A percentile compares a stretch with the other conserved stretches of the same genome.
These are phyloP conservation scores for Neonothopanus nambi DNA, from an alignment of 1,284 basidiomycete species.

Conservation along the genomic window DNA sequence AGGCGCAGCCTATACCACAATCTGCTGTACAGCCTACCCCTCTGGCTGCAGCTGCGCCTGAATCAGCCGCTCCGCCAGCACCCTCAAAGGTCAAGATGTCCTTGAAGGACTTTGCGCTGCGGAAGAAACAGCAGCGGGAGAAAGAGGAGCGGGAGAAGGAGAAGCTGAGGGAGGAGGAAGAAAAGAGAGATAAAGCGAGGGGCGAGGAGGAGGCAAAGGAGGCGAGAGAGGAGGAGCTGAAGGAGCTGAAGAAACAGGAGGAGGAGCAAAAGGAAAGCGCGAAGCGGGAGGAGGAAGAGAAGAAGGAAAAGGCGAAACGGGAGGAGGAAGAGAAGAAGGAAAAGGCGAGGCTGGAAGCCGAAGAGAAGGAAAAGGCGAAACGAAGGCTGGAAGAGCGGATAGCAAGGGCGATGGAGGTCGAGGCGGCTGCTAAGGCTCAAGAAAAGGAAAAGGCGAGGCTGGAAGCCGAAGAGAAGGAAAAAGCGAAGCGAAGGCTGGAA, in stretches of 20 bases:
- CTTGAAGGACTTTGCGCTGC: slow-evolving; percentile 46
- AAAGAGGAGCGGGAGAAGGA: slow-evolving; percentile 32
- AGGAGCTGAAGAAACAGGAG: slow-evolving; percentile 1
- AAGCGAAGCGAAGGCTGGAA: too few relatives aligned
- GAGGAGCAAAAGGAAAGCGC: too few relatives aligned
- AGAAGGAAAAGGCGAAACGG: neutral
- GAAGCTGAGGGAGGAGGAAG: slow-evolving; percentile 17
- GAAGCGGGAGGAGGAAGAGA: slow-evolving; percentile 6
- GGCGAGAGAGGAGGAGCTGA: neutral
- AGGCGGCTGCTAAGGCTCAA: slow-evolving; percentile 2
- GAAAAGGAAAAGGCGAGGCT: neutral
- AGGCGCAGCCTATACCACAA: too few relatives aligned
- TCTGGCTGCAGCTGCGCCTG: too few relatives aligned
- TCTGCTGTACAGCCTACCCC: too few relatives aligned
- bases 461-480: neutral
- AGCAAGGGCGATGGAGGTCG: slow-evolving; percentile 5
- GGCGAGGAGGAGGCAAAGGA: neutral
- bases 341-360: neutral
- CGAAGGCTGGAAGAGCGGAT: too few relatives aligned
- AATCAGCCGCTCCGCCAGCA: slow-evolving; percentile 17
- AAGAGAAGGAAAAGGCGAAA: neutral
- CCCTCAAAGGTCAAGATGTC: slow-evolving; percentile 50
- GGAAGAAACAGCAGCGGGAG: slow-evolving; percentile 46
- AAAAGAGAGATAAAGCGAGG: slow-evolving; percentile 11
- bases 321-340: neutral